Evolutionary conservation across 306 rosid species (phyloP), one percentile per base, ranked within the genome.

Genomic region (Cicer yamashitae): DNA sequence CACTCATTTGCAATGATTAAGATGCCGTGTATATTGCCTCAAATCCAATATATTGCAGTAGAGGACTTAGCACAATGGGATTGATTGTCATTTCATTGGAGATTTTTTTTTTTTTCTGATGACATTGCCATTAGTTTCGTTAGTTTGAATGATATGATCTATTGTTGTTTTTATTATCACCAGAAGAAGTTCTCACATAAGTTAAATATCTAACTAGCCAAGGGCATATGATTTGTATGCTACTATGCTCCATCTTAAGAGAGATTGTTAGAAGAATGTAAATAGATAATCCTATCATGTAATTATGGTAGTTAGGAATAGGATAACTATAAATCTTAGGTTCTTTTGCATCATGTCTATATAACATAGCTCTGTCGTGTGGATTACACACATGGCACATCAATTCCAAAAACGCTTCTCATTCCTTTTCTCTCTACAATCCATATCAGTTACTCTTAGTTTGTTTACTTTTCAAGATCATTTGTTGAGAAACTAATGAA

Each of bases 401-500:
- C 22, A 39, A 62, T 17, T 63, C 4, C 1, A 9, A 63, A 39
- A 39, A 39, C 47, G 9, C 4, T 7, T 40, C n/a, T 63, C 69
- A 63, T 63, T 40, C 7, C 62, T 37, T 22, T 22, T 46, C 44
- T 70, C 45, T 7, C 6, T 15, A 37, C n/a, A 20, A 17, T 71
- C 64, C 7, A 39, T 70, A 53, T 52, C 30, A n/a, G 47, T 37
- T 15, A 14, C 20, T 8, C 66, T 39, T 38, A 48, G 7, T 18
- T 12, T 11, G 41, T 71, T 18, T 41, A 39, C 52, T 71, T 53
- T 71, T 18, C 48, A 43, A 10, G 52, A 54, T 17, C 18, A 39
- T 40, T 12, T 53, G 40, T 40, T 43, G 46, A 11, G 38, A 53
- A 70, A 43, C 77, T 57, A 54, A 56, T 41, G 38, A 71, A 71